A percentile compares a stretch with the other conserved stretches of the same genome.
Conservation (phyloP, 495 filamentous ascomycete genomes). For the Talaromyces ruber region DNA sequence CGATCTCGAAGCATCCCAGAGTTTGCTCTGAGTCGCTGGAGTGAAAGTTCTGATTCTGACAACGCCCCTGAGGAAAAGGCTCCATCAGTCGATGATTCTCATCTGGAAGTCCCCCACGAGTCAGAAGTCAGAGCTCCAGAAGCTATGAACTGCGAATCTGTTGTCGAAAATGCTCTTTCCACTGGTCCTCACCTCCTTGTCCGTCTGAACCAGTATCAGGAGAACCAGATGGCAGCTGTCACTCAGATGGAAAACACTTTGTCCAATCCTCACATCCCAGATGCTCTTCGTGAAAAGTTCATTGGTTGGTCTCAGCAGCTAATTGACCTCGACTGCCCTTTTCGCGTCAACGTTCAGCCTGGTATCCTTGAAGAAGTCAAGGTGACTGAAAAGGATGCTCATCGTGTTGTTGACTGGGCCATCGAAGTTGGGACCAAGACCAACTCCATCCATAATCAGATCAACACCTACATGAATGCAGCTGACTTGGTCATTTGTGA, state of each 20-base stretch:
- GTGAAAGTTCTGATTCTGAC: not conserved
- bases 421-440: conserved; percentile 1
- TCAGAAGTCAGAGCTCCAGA: not conserved
- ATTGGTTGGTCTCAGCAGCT: not conserved
- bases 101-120: not conserved
- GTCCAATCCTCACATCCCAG: not conserved
- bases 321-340: not conserved
- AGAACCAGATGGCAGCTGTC: not conserved
- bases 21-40: not conserved
- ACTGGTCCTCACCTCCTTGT: not conserved
- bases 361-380: not conserved
- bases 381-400: not conserved
- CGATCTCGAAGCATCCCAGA: not conserved
- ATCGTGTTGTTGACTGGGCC: not conserved
- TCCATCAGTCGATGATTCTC: not conserved
- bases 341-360: not conserved
- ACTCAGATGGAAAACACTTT: conserved; percentile 1
- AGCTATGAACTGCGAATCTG: not conserved
- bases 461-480: not conserved
- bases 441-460: not conserved
- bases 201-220: not conserved
- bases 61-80: not conserved
- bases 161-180: not conserved
- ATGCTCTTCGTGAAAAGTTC: not conserved
- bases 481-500: not conserved